phyloP scores from a whole-genome alignment of 148 eudicot genomes.

The Amaranthus hypochondriacus region DNA sequence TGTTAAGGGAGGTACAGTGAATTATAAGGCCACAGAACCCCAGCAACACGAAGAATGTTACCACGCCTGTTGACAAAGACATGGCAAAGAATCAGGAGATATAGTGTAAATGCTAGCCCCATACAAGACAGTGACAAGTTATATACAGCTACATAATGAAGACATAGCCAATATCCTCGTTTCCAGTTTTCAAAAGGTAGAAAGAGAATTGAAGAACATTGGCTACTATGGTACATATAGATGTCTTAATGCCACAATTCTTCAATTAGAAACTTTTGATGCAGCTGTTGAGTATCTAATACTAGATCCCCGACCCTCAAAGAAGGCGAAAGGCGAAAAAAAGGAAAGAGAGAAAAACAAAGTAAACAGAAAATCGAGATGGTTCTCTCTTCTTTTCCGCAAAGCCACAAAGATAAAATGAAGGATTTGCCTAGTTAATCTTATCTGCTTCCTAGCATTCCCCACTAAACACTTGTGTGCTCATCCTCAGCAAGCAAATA shows the following conservation, averaged over 20 bases:
- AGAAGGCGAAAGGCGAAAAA: neutral
- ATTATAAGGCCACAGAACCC: slow-evolving; percentile 75
- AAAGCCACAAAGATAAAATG: neutral
- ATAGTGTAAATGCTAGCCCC: neutral
- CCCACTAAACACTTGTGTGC: neutral
- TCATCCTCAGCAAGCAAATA: neutral
- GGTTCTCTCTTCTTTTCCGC: neutral
- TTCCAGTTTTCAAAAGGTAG: no score
- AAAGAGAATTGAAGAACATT: no score
- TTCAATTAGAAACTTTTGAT: no score
- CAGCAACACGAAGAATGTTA: slow-evolving; percentile 72
- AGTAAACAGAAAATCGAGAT: neutral
- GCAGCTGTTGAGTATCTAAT: no score
- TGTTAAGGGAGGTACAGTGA: slow-evolving; percentile 64
- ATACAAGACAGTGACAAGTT: neutral
- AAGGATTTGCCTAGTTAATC: neutral
- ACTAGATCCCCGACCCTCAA: no score
- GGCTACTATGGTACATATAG: no score
- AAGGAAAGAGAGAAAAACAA: neutral
- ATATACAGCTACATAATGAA: neutral
- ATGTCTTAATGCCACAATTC: no score
- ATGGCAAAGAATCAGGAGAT: neutral
- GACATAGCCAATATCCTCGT: no score
- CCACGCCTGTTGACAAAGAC: slow-evolving; percentile 48
- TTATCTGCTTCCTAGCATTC: neutral